Conservation (phyloP, 1,284 basidiomycete species). For the Rugosomyces carneus region DNA sequence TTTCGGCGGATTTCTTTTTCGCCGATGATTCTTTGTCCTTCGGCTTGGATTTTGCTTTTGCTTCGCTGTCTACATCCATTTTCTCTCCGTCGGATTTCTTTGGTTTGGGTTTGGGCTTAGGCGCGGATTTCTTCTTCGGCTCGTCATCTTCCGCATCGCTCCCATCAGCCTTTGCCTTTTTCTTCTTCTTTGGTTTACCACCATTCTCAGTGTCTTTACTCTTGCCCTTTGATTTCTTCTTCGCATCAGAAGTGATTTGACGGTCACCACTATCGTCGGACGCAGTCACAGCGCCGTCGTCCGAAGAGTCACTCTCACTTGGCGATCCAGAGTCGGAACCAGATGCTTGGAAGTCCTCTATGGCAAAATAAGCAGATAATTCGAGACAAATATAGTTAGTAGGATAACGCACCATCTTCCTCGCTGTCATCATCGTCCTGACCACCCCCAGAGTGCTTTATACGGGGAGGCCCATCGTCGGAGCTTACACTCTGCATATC, state of each 20-base stretch:
- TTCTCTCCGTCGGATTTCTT: constrained; percentile 31
- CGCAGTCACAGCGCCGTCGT: constrained; percentile 70
- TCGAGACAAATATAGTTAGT: constrained; percentile 12
- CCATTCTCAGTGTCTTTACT: constrained; percentile 31
- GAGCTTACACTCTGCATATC: constrained; percentile 75
- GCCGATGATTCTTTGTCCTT: constrained; percentile 19
- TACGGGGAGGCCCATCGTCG: constrained; percentile 57
- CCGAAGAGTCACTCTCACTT: constrained; percentile 65
- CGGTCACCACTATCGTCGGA: constrained; percentile 75
- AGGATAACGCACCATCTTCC: constrained; percentile 57
- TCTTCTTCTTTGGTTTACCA: constrained; percentile 22
- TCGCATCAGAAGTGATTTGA: constrained; percentile 45
- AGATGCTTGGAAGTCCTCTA: constrained; percentile 86
- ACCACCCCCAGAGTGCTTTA: constrained; percentile 35
- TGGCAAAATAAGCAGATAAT: constrained; percentile 21
- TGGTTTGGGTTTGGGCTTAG: constrained; percentile 31
- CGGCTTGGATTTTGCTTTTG: constrained; percentile 21
- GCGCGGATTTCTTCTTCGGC: constrained; percentile 26
- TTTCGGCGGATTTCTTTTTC: constrained; percentile 30
- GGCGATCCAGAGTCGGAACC: constrained; percentile 83
- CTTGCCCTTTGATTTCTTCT: constrained; percentile 30
- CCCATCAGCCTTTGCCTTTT: constrained; percentile 33
- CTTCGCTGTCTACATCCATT: constrained; percentile 22
- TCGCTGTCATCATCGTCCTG: constrained; percentile 73
- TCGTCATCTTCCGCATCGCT: constrained; percentile 27